Conservation (phyloP, 2,329 filamentous ascomycete species). For the Aureobasidium pullulans region DNA sequence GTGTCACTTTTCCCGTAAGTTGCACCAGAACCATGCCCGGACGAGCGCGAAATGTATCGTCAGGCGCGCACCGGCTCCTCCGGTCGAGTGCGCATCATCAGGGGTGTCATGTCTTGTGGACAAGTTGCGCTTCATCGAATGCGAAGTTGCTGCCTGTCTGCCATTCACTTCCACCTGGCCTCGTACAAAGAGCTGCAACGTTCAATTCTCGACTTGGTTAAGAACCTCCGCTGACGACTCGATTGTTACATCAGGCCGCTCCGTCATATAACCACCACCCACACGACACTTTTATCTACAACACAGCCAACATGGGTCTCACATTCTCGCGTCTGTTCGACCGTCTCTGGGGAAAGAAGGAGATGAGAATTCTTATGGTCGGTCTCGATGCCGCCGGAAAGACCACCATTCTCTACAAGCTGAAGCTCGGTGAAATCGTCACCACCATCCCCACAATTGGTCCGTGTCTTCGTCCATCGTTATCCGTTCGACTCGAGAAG, state of each 20-base stretch:
- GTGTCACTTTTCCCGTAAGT: conserved; percentile 11
- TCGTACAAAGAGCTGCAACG: neutral
- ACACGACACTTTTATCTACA: conserved; percentile 32
- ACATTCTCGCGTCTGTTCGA: conserved; percentile 94
- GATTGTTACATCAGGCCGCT: conserved; percentile 4
- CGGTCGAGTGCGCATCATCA: conserved; percentile 12
- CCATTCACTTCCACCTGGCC: neutral
- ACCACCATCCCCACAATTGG: conserved; percentile 96
- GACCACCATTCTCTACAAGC: conserved; percentile 97
- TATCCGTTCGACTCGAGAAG: neutral
- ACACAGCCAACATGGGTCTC: conserved; percentile 73
- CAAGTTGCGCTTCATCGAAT: conserved; percentile 12
- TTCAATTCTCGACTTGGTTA: neutral
- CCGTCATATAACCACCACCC: conserved; percentile 1
- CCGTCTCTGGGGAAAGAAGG: conserved; percentile 98
- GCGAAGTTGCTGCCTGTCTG: conserved; percentile 8
- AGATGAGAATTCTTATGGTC: conserved; percentile 98
- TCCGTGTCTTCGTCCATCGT: conserved; percentile 26
- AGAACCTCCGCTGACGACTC: neutral
- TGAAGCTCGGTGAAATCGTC: conserved; percentile 96
- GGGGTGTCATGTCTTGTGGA: conserved; percentile 13
- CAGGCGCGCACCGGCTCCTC: neutral
- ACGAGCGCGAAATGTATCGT: neutral
- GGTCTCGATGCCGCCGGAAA: conserved; percentile 97
- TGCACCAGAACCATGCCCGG: neutral